A percentile compares a stretch with the other conserved stretches of the same genome.
Conservation (phyloP, 139 green algal genomes). For the Chlamydomonas eustigma region DNA sequence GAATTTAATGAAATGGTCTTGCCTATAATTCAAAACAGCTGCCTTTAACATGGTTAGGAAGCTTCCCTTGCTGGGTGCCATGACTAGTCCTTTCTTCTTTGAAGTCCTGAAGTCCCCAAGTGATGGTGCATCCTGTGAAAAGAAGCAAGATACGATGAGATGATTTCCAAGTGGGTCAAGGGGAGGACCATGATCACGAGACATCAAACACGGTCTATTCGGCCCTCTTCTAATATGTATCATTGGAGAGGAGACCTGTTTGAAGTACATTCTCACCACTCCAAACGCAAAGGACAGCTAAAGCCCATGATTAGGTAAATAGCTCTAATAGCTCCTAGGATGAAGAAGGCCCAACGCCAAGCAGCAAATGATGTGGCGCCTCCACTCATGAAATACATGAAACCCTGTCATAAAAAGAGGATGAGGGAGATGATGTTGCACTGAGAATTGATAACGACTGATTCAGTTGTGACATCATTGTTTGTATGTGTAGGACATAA, state of each 20-base stretch:
- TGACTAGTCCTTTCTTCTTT: conserved; percentile 65
- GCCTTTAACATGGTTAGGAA: not conserved
- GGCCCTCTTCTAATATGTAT: not conserved
- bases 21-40: not conserved
- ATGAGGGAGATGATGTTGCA: no score
- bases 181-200: no score
- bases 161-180: no score
- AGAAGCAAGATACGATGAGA: conserved; percentile 49
- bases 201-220: no score
- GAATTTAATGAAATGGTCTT: not conserved
- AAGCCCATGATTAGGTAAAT: conserved; percentile 64
- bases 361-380: not conserved
- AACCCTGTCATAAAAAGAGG: conserved; percentile 84
- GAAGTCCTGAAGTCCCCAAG: conserved; percentile 81
- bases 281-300: not conserved
- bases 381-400: conserved; percentile 79
- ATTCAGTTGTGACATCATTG: no score
- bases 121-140: conserved; percentile 78
- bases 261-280: not conserved
- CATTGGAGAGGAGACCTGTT: not conserved
- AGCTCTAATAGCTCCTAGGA: conserved; percentile 43
- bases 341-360: conserved; percentile 75
- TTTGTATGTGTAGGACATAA: no score
- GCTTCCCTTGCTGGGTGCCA: conserved; percentile 26
- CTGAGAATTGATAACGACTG: no score